Base-by-base conservation (phyloP, 805 yeast genomes). In the Lipomyces kockii region DNA sequence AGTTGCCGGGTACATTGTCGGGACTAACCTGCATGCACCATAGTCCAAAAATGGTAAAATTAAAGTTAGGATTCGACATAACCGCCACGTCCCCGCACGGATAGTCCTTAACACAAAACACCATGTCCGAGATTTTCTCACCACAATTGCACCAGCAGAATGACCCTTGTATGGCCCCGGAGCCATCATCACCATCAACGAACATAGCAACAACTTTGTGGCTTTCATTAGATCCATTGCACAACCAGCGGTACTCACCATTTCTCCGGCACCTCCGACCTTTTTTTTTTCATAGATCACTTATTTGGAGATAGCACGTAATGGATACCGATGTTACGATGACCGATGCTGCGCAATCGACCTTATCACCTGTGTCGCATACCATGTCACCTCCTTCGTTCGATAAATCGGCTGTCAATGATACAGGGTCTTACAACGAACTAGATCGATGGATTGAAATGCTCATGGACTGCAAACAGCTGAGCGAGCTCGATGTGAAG, bases 361-460 rank as follows among this genome's bases (percentile, higher is more conserved):
- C 69, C 39, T 63, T 67, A 14, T 60, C 70, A 39, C 70, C 70
- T 2, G 62, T 64, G 56, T 67, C 70, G 68, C 65, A 66, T 20
- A 39, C 58, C 5, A 63, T 53, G 34, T 59, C 71, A 17, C 61
- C 70, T 27, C 56, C 66, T 17, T 35, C 62, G 17, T 56, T 57
- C 49, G 65, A 65, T 17, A 58, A 20, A 11, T 60, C 67, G 17
- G 63, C 75, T 22, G 64, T 62, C 57, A 72, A 60, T 32, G 74
- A 68, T 32, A 60, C 70, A 11, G 71, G 58, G 29, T 73, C 72
- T 64, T 83, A 89, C 69, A 84, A 85, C 73, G 93, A 91, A 74
- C 82, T 93, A 73, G 97, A 93, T 74, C 86, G 85, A 71, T 92
- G 97, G 97, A 90, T 92, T 74, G 94, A 88, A 72, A 88, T 86